Percentiles rank a stretch among this genome's conserved stretches.
phyloP scores from a whole-genome alignment of 352 stramenopile genomes.

The Phytophthora sansomeana region DNA sequence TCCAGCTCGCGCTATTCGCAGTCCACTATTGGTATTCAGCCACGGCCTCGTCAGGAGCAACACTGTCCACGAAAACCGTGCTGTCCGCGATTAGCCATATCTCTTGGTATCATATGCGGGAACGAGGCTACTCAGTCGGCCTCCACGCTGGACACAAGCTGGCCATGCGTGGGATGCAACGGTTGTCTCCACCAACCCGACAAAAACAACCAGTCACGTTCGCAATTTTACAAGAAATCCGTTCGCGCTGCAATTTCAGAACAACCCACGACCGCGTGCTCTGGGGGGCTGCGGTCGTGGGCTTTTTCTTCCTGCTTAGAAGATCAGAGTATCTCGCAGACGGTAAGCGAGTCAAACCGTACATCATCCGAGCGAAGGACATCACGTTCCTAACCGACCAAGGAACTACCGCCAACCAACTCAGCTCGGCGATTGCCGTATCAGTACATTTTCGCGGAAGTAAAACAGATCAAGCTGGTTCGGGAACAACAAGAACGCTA shows the following conservation, averaged over 20 bases:
- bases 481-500: neutral
- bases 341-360: neutral
- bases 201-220: neutral
- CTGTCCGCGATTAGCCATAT: no score
- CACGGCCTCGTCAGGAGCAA: no score
- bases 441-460: neutral
- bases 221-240: no score
- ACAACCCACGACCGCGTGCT: no score
- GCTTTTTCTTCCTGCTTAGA: conserved; percentile 25
- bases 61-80: no score
- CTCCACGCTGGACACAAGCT: neutral
- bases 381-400: neutral
- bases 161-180: neutral
- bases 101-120: neutral
- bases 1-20: no score
- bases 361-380: neutral
- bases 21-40: no score
- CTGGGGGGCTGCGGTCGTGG: conserved; percentile 14
- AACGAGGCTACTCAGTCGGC: neutral
- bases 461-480: conserved; percentile 3
- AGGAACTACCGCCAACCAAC: neutral
- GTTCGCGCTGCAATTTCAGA: no score
- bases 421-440: neutral
- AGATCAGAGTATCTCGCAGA: neutral
- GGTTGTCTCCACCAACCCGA: neutral